Evolutionary conservation across 2,329 filamentous ascomycete species (phyloP).

Genomic region (Pseudonectria buxi): DNA sequence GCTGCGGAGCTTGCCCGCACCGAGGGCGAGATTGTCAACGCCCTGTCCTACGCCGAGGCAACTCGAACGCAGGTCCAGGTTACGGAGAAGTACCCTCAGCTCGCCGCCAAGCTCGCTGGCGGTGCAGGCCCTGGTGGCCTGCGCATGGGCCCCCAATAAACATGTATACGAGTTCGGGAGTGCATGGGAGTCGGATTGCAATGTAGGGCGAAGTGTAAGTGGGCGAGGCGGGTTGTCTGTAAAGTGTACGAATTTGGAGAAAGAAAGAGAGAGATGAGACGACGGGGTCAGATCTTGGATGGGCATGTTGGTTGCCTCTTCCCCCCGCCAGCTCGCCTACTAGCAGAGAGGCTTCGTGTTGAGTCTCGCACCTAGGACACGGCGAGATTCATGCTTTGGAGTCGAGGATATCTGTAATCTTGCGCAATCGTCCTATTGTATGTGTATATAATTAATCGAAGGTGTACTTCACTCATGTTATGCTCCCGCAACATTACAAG

Average conservation of each 20-base stretch:
- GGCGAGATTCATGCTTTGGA: conserved; percentile 21
- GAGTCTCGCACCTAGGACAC: conserved; percentile 13
- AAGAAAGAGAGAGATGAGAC: conserved; percentile 4
- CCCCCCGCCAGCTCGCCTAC: conserved; percentile 8
- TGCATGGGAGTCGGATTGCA: conserved; percentile 8
- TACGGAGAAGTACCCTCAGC: conserved; percentile 76
- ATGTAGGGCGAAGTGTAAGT: too few relatives aligned
- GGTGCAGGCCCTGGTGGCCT: conserved; percentile 29
- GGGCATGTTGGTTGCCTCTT: conserved; percentile 6
- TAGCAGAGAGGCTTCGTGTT: conserved; percentile 5
- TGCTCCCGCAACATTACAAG: conserved; percentile 6
- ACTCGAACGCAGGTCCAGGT: conserved; percentile 93
- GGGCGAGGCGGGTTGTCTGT: conserved; percentile 10
- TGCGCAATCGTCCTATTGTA: conserved; percentile 19
- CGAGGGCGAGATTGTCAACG: conserved; percentile 92
- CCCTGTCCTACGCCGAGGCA: conserved; percentile 92
- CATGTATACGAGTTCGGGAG: conserved; percentile 15
- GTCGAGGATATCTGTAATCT: conserved; percentile 22
- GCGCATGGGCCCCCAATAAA: conserved; percentile 30
- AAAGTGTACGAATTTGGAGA: conserved; percentile 23
- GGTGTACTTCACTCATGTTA: conserved; percentile 19
- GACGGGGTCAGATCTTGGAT: conserved; percentile 7
- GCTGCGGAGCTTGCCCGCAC: conserved; percentile 91
- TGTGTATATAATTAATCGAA: conserved; percentile 20
- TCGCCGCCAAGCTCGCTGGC: conserved; percentile 59